Base-by-base conservation (phyloP, 2,329 filamentous ascomycete genomes). In the Colletotrichum caudatum region DNA sequence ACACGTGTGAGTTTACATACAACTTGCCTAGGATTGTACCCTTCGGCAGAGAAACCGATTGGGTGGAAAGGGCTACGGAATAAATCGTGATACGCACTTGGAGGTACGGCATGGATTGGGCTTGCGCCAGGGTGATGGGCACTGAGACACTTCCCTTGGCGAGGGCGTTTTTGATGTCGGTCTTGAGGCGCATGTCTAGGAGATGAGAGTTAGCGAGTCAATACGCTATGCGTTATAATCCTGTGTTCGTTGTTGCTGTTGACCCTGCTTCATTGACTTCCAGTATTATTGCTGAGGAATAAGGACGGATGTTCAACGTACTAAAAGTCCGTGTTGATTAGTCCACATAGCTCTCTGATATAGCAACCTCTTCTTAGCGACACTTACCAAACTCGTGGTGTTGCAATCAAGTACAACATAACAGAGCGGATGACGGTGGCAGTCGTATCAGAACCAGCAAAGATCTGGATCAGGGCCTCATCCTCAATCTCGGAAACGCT, bases 391-490 rank as follows among this genome's bases (percentile, higher is more conserved):
- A 56, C 33, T 56, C 53, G 37, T 18, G 85, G 85, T 23, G 82
- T 82, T 11, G 82, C 84, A 44, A 84, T 81, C 64, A 89, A 76
- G 75, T 85, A 82, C 41, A 88, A 81, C 66, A 89, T 72, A 5
- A 82, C 86, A 50, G 81, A 78, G 1, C 87, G 83, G 6, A 89
- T 80, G 2, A 83, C 81, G 1, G 82, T 84, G 0, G 87, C 84
- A 0, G 86, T 87, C 8, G 86, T 88, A 74, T 89, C 87, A 3
- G 85, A 85, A 37, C 74, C 78, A 54, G 71, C 78, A 39, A 73
- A 68, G 65, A 77, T 76, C 54, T 78, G 76, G 51, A 76, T 66
- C 5, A 74, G 70, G 1, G 75, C 59, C 50, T 76, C 78, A 69
- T 86, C 82, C 12, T 82, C 77, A 20, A 44, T 46, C 44, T 61